Percentiles rank a stretch among this genome's conserved stretches.
Evolutionary conservation across 441 rosid species (phyloP).

Genomic region (Mallotus repandus): DNA sequence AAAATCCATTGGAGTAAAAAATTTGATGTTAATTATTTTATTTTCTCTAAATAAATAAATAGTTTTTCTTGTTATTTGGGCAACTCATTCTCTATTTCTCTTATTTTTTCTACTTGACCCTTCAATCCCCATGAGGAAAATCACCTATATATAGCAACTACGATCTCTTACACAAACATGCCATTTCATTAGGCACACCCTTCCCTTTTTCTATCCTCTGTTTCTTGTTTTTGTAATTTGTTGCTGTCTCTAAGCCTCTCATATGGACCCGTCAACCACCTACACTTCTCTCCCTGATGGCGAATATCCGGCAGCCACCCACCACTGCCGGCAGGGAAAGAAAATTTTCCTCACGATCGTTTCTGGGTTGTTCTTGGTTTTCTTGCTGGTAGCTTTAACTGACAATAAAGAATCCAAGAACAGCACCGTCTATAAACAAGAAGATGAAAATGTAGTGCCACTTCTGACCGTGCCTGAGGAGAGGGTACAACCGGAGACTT

Average conservation of each 20-base stretch:
- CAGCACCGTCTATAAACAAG: not conserved
- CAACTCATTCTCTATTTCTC: not conserved
- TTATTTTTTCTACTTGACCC: not conserved
- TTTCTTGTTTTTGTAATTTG: not conserved
- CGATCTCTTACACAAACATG: not conserved
- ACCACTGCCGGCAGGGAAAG: conserved; percentile 25
- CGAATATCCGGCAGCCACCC: not conserved
- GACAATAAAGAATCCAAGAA: not conserved
- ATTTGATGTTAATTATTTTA: too few species aligned
- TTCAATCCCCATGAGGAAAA: not conserved
- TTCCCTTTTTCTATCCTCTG: not conserved
- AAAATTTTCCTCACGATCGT: conserved; percentile 31
- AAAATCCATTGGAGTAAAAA: too few species aligned
- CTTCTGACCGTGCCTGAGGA: not conserved
- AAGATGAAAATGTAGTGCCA: not conserved
- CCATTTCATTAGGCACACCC: not conserved
- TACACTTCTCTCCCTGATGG: conserved; percentile 29
- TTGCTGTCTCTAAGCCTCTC: not conserved
- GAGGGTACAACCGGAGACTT: conserved; percentile 14
- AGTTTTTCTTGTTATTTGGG: not conserved
- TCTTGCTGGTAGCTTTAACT: conserved; percentile 32
- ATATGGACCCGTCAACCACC: conserved; percentile 25
- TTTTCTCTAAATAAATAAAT: too few species aligned
- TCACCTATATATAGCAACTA: conserved; percentile 14
- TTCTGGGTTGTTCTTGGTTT: conserved; percentile 39